These are phyloP conservation scores for Straminergon stramineum DNA, from an alignment of 225 moss, liverwort and hornwort species.

Conservation along the genomic window DNA sequence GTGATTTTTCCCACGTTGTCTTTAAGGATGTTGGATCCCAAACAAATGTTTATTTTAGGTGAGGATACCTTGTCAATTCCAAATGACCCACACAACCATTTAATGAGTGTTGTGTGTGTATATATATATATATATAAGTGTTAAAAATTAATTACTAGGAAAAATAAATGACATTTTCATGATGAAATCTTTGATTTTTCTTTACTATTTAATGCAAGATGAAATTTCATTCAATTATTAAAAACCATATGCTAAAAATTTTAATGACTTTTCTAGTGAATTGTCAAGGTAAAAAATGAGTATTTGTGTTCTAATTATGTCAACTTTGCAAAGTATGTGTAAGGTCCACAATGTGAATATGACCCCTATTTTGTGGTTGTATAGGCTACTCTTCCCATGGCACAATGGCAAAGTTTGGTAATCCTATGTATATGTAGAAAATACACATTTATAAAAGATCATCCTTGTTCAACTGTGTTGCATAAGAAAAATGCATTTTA, in stretches of 20 bases:
- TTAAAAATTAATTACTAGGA: neutral
- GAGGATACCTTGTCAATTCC: neutral
- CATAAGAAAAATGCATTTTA: neutral
- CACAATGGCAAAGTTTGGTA: neutral
- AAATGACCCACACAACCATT: neutral
- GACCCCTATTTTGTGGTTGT: neutral
- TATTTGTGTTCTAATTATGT: neutral
- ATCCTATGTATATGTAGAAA: too few relatives aligned
- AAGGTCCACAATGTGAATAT: neutral
- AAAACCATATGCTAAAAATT: neutral
- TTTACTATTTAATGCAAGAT: neutral
- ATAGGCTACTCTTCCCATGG: neutral
- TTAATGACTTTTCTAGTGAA: neutral
- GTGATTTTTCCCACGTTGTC: too few relatives aligned
- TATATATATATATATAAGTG: neutral
- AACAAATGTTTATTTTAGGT: neutral
- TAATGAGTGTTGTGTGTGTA: accelerated
- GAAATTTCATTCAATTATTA: accelerated
- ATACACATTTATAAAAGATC: neutral
- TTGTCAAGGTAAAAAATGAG: neutral
- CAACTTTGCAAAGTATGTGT: neutral
- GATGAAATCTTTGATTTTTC: neutral
- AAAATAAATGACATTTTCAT: neutral
- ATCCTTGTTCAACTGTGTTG: neutral
- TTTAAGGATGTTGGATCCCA: neutral